Percentiles rank a stretch among this genome's conserved stretches.
phyloP scores from a whole-genome alignment of 345 rosid species.

The Litchi chinensis region DNA sequence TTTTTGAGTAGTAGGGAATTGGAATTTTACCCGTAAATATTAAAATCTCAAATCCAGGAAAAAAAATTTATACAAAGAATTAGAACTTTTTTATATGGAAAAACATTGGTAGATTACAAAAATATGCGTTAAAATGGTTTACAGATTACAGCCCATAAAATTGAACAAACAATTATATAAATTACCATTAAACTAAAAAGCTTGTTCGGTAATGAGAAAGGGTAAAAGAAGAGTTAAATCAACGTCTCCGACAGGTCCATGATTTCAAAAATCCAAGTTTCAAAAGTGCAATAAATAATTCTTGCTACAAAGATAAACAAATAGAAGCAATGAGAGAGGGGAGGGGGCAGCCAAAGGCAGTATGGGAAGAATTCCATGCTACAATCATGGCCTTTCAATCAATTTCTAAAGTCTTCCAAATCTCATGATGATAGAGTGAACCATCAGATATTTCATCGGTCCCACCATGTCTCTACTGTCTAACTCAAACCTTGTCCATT shows the following conservation, averaged over 20 bases:
- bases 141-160: background rate
- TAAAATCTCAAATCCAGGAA: too few species aligned
- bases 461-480: slow-evolving; percentile 46
- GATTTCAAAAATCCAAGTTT: slow-evolving; percentile 35
- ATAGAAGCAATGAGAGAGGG: slow-evolving; percentile 51
- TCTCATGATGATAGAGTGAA: slow-evolving; percentile 78
- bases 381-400: slow-evolving; percentile 79
- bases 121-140: background rate
- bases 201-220: background rate
- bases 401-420: slow-evolving; percentile 56
- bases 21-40: too few species aligned
- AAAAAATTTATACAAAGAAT: too few species aligned
- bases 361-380: slow-evolving; percentile 85
- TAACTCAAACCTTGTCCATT: background rate
- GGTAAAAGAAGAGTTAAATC: slow-evolving; percentile 4
- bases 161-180: background rate
- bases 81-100: too few species aligned
- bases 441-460: slow-evolving; percentile 63
- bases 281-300: slow-evolving; percentile 54
- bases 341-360: slow-evolving; percentile 34
- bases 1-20: too few species aligned
- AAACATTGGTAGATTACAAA: too few species aligned
- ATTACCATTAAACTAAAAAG: background rate
- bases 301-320: slow-evolving; percentile 28
- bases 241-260: slow-evolving; percentile 54